Evolutionary conservation across 345 rosid species (phyloP).

Genomic region (Linum lewisii): DNA sequence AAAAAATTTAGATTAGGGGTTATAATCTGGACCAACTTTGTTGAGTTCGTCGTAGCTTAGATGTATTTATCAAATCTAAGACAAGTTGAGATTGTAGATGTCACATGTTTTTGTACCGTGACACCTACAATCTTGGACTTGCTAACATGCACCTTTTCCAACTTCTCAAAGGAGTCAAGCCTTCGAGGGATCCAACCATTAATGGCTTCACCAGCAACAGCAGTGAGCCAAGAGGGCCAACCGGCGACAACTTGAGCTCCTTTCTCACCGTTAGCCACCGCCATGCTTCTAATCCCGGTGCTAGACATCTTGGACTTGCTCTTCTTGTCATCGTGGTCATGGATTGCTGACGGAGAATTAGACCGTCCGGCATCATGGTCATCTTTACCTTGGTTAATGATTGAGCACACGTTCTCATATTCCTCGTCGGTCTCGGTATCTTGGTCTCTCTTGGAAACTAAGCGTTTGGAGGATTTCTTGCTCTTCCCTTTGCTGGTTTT

Average conservation of each 20-base stretch:
- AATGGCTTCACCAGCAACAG: slow-evolving; percentile 96
- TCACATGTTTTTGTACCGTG: too few species aligned
- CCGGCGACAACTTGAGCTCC: slow-evolving; percentile 79
- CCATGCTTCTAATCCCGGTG: not conserved
- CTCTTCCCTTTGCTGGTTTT: slow-evolving; percentile 21
- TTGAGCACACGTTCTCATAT: slow-evolving; percentile 17
- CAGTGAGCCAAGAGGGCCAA: slow-evolving; percentile 92
- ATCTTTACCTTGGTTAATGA: not conserved
- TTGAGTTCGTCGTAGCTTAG: too few species aligned
- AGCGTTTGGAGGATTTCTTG: slow-evolving; percentile 26
- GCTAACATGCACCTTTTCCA: slow-evolving; percentile 99
- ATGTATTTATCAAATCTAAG: too few species aligned
- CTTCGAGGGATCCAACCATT: slow-evolving; percentile 89
- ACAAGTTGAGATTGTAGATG: too few species aligned
- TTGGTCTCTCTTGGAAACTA: slow-evolving; percentile 25
- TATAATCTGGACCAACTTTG: too few species aligned
- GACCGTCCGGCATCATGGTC: not conserved
- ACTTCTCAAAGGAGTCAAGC: slow-evolving; percentile 84
- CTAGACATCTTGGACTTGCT: slow-evolving; percentile 38
- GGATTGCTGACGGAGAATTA: slow-evolving; percentile 1
- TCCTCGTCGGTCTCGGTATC: slow-evolving; percentile 28
- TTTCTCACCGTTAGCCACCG: slow-evolving; percentile 44
- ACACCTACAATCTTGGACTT: not conserved
- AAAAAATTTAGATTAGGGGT: not conserved
- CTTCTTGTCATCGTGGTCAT: slow-evolving; percentile 24